Percentiles rank a stretch among this genome's conserved stretches.
Conservation (phyloP, 129 eudicot genomes). For the Heracleum sosnowskyi region DNA sequence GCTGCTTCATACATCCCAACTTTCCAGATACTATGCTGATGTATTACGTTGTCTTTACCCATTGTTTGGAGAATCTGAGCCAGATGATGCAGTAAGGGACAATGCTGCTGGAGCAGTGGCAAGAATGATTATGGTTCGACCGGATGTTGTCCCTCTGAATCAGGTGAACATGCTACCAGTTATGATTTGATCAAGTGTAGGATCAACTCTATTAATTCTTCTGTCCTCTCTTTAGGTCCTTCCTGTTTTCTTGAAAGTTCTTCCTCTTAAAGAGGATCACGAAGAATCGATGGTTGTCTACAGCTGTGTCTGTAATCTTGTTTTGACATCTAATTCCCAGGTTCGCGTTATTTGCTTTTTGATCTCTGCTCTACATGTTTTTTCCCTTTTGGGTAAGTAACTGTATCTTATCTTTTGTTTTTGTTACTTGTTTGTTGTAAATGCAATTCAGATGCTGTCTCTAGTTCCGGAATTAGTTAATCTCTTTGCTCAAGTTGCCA, state of each 20-base stretch:
- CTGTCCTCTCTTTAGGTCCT: conserved; percentile 47
- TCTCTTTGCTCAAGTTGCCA: conserved; percentile 82
- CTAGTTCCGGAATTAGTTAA: conserved; percentile 82
- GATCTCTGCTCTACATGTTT: neutral
- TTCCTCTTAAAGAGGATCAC: conserved; percentile 89
- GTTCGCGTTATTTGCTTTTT: conserved; percentile 25
- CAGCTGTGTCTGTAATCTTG: conserved; percentile 76
- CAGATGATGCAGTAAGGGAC: conserved; percentile 87
- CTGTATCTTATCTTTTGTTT: too few relatives aligned
- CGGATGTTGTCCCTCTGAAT: conserved; percentile 68
- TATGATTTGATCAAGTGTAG: neutral
- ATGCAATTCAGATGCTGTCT: conserved; percentile 55
- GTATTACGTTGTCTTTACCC: conserved; percentile 67
- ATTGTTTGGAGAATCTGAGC: conserved; percentile 89
- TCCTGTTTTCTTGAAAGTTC: conserved; percentile 80
- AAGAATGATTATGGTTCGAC: conserved; percentile 92
- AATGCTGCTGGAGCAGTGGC: conserved; percentile 99
- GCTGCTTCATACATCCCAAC: conserved; percentile 8
- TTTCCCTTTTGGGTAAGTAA: neutral
- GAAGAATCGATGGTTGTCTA: conserved; percentile 91
- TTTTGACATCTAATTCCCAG: conserved; percentile 80
- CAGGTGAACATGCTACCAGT: conserved; percentile 42
- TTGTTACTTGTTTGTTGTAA: neutral
- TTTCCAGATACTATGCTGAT: conserved; percentile 62
- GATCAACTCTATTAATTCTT: neutral